A percentile compares a stretch with the other conserved stretches of the same genome.
Evolutionary conservation across 495 filamentous ascomycete species (phyloP).

Genomic region (Penicillium flavigenum): DNA sequence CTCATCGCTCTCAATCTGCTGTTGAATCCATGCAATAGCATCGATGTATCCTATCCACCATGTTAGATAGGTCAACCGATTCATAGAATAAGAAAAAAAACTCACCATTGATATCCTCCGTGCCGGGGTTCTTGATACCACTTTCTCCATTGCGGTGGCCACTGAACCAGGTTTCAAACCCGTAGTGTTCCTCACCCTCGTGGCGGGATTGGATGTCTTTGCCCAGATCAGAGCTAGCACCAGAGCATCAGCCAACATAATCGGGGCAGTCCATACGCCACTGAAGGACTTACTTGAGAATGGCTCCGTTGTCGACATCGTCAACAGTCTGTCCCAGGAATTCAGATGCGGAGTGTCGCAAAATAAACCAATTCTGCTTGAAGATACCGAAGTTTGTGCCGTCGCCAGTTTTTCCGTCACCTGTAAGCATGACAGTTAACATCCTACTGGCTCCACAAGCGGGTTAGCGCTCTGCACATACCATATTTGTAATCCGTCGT

Average conservation of each 20-base stretch:
- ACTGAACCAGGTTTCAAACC: constrained; percentile 28
- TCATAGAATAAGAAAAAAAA: not conserved
- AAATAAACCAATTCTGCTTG: constrained; percentile 45
- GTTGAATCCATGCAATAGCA: constrained; percentile 30
- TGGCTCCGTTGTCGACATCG: constrained; percentile 23
- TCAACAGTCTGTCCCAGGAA: constrained; percentile 21
- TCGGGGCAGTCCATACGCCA: too few species aligned
- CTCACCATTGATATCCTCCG: constrained; percentile 27
- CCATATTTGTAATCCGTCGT: constrained; percentile 36
- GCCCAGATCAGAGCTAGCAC: constrained; percentile 19
- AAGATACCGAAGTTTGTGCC: constrained; percentile 36
- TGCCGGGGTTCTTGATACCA: constrained; percentile 27
- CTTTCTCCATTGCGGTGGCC: constrained; percentile 30
- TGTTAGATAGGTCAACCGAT: not conserved
- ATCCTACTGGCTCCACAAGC: not conserved
- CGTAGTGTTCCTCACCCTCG: constrained; percentile 27
- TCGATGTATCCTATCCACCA: constrained; percentile 22
- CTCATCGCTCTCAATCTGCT: constrained; percentile 29
- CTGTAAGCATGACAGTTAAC: constrained; percentile 16
- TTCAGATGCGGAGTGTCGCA: constrained; percentile 29
- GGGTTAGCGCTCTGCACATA: constrained; percentile 13
- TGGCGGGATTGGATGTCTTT: constrained; percentile 31
- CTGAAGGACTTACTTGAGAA: constrained; percentile 27
- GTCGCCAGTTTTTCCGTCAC: constrained; percentile 33
- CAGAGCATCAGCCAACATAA: not conserved